Evolutionary conservation across 192 early-diverging fungal species (phyloP), one percentile per base, ranked within the genome.

Genomic region (Podila horticola): DNA sequence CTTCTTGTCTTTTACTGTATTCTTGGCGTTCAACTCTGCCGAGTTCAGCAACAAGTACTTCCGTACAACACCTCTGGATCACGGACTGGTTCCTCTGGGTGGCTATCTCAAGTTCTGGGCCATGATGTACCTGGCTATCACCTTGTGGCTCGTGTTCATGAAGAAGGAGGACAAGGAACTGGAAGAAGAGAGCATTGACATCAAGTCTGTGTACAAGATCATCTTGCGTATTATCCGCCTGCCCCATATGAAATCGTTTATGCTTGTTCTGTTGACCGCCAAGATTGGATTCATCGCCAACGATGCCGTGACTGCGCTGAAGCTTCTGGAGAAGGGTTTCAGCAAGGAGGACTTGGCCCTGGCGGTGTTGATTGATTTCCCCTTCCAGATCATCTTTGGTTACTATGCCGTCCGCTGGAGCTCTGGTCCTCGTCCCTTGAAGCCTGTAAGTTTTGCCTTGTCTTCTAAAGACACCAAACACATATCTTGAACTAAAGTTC

Each of bases 401-500:
- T 98, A 98, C 83, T 97, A 96, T 83, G 97, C 97, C 0, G 98
- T 96, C 19, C 93, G 93, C 64, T 99, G 97, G 98, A 97, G 95
- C 61, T 91, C 86, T 69, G 98, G 98, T 7, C 77, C 84, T 10
- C 86, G 92, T 52, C 96, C 97, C 6, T 83, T 98, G 69, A 90
- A 86, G 30, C 96, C 97, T 49, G 93, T 94, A 83, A 72, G 85
- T 81, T 52, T 45, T 49, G 64, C 74, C 22, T 71, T 60, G 9
- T 73, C 3, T 34, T n/a, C 11, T 67, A 33, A 33, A 20, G 13
- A 15, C 10, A 15, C n/a, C 58, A 58, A 59, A 11, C 34, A 36
- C 2, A 36, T 36, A 36, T 36, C 34, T 36, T 36, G 33, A 28
- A 28, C 58, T 2, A 34, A 33, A n/a, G 30, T 9, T 3, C 36